Evolutionary conservation across 768 basidiomycete genomes (phyloP), one percentile per base, ranked within the genome.

Genomic region (Naematelia aurantialba): DNA sequence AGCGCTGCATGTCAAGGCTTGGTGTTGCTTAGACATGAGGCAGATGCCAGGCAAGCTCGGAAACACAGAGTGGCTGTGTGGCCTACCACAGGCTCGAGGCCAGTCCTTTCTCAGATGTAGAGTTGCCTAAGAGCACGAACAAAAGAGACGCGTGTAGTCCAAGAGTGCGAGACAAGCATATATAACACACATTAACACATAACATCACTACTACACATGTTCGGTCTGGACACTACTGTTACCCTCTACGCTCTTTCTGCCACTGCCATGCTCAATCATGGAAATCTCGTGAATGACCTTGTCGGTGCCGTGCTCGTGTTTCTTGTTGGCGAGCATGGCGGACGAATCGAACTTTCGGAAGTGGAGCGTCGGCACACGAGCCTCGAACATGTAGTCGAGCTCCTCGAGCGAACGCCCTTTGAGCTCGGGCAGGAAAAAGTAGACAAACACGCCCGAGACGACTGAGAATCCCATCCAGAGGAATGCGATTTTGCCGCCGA

Each of bases 321-420:
- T 25, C 50, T 52, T 52, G 11, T 52, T 13, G 8, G 21, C 50
- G 26, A 52, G 21, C 50, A 52, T 52, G 13, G 17, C 22, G 2
- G 50, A 25, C 26, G 50, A 52, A 26, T 52, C 50, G 50, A 52
- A 52, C 21, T 24, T 25, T 19, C 50, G 10, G 50, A 52, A 52
- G 13, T 25, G 17, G 14, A 19, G 50, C 13, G 50, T 52, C 14
- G 50, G n/a, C 2, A 50, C 17, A 14, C 21, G 24, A 27, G 45
- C 30, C 22, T 69, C 63, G 60, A 67, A 69, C 25, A 69, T 46
- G 34, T 57, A 50, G 50, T 69, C 68, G 58, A 69, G 52, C 29
- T 62, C 59, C 53, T 69, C 68, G 29, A 69, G 60, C 14, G 63
- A 39, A 39, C 61, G 55, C 0, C 66, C 65, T 45, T 59, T 61